phyloP scores from a whole-genome alignment of 805 yeast genomes.

The Wickerhamiella kurtzmanii region DNA sequence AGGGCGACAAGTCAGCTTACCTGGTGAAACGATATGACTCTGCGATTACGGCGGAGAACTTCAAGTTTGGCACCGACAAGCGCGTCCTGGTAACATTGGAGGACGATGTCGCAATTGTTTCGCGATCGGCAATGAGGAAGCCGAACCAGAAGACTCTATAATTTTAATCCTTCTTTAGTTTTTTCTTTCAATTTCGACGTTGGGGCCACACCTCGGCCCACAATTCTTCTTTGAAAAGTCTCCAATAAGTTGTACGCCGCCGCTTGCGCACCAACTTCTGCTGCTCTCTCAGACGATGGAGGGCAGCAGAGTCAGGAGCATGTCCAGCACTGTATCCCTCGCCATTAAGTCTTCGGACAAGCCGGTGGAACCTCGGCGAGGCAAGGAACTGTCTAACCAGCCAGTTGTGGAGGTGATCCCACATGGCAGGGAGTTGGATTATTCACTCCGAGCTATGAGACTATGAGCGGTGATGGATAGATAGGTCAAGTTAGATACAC shows the following conservation, averaged over 20 bases:
- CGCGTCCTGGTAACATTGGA: slow-evolving; percentile 61
- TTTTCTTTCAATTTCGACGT: slow-evolving; percentile 1
- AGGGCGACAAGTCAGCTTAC: slow-evolving; percentile 43
- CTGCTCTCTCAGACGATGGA: slow-evolving; percentile 6
- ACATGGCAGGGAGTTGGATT: slow-evolving; percentile 12
- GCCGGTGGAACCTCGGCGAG: slow-evolving; percentile 20
- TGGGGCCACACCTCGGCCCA: slow-evolving; percentile 15
- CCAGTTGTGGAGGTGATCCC: slow-evolving; percentile 18
- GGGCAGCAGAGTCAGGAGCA: slow-evolving; percentile 9
- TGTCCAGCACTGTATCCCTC: slow-evolving; percentile 11
- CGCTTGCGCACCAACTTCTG: slow-evolving; percentile 8
- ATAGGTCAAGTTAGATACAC: too few species aligned
- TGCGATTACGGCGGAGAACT: slow-evolving; percentile 61
- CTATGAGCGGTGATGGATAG: too few species aligned
- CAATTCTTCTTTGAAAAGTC: slow-evolving; percentile 18
- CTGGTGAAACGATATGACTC: slow-evolving; percentile 48
- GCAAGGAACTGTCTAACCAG: slow-evolving; percentile 16
- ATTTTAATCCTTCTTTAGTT: not conserved
- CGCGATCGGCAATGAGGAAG: slow-evolving; percentile 42
- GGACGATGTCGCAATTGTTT: slow-evolving; percentile 63
- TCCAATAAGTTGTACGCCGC: slow-evolving; percentile 14
- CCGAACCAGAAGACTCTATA: slow-evolving; percentile 32
- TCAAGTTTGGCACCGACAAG: slow-evolving; percentile 57
- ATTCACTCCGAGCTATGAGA: slow-evolving; percentile 1
- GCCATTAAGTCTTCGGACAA: slow-evolving; percentile 18